Evolutionary conservation across 176 grass and related monocot genomes (phyloP), one percentile per base, ranked within the genome.

Genomic region (Lolium perenne): DNA sequence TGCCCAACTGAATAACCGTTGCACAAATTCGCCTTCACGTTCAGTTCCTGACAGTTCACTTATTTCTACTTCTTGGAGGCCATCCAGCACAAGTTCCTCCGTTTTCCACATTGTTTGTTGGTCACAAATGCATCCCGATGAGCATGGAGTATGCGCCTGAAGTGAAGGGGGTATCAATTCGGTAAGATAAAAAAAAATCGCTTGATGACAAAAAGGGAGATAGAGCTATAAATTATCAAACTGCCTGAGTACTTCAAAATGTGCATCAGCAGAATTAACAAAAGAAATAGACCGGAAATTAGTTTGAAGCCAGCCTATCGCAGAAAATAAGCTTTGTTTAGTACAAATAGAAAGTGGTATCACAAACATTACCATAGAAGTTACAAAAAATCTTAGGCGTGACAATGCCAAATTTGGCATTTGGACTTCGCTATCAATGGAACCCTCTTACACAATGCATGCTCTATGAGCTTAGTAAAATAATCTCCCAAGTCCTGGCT

Each of bases 41-140:
- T 78, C 73, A 58, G 73, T 61, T 78, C 74, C 80, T 49, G 17
- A 32, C 26, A 83, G 26, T 2, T 38, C 5, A 60, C 1, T 13
- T 14, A 88, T 70, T 38, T 83, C 25, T 38, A 88, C 45, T 78
- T 88, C 72, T 48, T 71, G 38, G 18, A 88, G 61, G 62, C 2
- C 0, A 38, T 38, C 57, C 51, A 83, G 58, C 51, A 78, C 1
- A 46, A 83, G 53, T 71, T 83, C 5, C 80, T 88, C 73, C 0
- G 25, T 78, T 78, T 38, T 49, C 63, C 86, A 83, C 3, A 61
- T 38, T 82, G 12, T 23, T 66, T 47, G 13, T 21, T 66, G 29
- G 54, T 87, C 59, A 46, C 78, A 82, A 26, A 55, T 53, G n/a
- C 78, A 82, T 45, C 70, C 70, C 13, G 40, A 41, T 61, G 32